Evolutionary conservation across 768 basidiomycete genomes (phyloP), one percentile per base, ranked within the genome.

Genomic region (Boletus vermiculosoides): DNA sequence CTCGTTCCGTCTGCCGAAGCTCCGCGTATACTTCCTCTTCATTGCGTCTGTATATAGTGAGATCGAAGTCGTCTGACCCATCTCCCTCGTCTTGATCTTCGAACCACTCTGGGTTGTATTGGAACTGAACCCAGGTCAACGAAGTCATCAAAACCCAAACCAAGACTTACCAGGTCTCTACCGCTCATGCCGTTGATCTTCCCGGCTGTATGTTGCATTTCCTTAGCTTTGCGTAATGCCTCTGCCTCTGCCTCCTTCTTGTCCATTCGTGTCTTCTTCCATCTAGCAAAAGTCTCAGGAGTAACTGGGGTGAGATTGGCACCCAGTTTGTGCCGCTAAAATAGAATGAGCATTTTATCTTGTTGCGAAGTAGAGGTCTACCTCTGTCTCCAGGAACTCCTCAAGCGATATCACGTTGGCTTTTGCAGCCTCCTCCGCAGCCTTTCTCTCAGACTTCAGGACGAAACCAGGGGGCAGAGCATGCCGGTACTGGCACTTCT

Each of bases 301-400:
- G 94, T 98, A 5, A 98, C 93, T 1, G 95, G 96, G 15, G 97
- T 99, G 45, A 98, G 77, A 65, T 90, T 91, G 15, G 84, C 31
- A 30, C 93, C 92, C 23, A 99, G 80, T 81, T 97, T 98, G 76
- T 98, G 96, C 54, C 97, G 87, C 93, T 96, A 63, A 44, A 42
- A 50, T 40, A 59, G 44, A 41, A 51, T 63, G 23, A 57, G 49
- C 16, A 28, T 44, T 25, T 39, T 4, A 25, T 34, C 34, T 44
- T 22, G 7, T 30, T 34, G 34, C 9, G 25, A 22, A 40, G 23
- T n/a, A 20, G 23, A n/a, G 39, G 64, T 79, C 54, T 63, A 94
- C 94, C 86, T 98, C 96, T 49, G 93, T 92, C 76, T 99, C 97
- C 55, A 99, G 71, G 78, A 99, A 99, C 63, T 98, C 97, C 70